A percentile compares a stretch with the other conserved stretches of the same genome.
Evolutionary conservation across 768 basidiomycete species (phyloP).

Genomic region (Russula compacta): DNA sequence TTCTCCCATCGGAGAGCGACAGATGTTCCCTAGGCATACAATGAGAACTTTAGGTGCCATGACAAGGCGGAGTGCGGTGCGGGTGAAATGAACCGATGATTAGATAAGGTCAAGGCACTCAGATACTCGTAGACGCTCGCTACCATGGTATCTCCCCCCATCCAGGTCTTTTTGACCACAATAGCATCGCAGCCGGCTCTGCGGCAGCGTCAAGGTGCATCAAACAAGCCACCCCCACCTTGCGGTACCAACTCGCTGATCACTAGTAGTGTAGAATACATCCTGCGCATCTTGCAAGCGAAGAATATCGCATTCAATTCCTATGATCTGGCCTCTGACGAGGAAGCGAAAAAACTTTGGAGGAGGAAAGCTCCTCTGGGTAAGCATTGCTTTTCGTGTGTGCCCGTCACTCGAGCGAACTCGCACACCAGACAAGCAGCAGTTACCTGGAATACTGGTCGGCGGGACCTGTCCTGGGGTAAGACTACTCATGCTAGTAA

Average conservation of each 20-base stretch:
- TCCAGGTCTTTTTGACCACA: slow-evolving; percentile 79
- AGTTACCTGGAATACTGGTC: slow-evolving; percentile 75
- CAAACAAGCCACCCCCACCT: background rate
- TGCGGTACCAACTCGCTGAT: background rate
- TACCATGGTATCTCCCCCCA: slow-evolving; percentile 71
- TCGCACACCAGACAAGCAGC: slow-evolving; percentile 56
- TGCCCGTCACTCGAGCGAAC: background rate
- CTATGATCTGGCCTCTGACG: slow-evolving; percentile 81
- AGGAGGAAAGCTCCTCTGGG: slow-evolving; percentile 69
- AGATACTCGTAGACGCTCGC: background rate
- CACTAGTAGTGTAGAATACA: slow-evolving; percentile 48
- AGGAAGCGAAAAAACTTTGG: slow-evolving; percentile 72
- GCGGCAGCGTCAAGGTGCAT: slow-evolving; percentile 63
- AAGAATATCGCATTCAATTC: slow-evolving; percentile 78
- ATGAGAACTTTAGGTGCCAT: slow-evolving; percentile 46
- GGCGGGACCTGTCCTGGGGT: slow-evolving; percentile 73
- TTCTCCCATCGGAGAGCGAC: slow-evolving; percentile 89
- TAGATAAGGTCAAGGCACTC: background rate
- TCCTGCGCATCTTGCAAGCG: slow-evolving; percentile 73
- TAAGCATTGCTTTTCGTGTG: slow-evolving; percentile 23
- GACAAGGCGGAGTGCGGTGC: too few species aligned
- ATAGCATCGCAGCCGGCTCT: slow-evolving; percentile 74
- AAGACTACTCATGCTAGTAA: slow-evolving; percentile 12
- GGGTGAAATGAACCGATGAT: background rate
- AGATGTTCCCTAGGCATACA: slow-evolving; percentile 80